Conservation (phyloP, 768 basidiomycete genomes). For the Tricholoma terreum region DNA sequence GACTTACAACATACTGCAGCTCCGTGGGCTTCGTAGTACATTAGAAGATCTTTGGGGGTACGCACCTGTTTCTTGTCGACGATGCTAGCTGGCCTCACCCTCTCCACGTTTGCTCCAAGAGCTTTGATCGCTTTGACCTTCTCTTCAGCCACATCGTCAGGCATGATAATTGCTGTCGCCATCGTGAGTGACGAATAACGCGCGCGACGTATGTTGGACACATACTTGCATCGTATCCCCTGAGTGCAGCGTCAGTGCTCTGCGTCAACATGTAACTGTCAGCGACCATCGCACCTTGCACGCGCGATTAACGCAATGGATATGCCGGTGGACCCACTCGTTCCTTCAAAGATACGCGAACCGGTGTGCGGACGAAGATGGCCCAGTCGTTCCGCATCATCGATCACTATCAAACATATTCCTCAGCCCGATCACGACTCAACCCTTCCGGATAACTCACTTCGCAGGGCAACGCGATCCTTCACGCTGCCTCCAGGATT, state of each 20-base stretch:
- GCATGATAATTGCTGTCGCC: slow-evolving; percentile 77
- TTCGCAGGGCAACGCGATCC: slow-evolving; percentile 91
- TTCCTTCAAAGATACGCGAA: slow-evolving; percentile 95
- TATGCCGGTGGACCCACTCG: slow-evolving; percentile 94
- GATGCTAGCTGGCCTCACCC: slow-evolving; percentile 92
- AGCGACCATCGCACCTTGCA: slow-evolving; percentile 57
- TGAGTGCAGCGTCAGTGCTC: slow-evolving; percentile 24
- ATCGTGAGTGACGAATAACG: neutral
- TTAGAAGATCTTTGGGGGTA: slow-evolving; percentile 5
- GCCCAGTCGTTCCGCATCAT: slow-evolving; percentile 86
- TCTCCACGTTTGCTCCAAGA: slow-evolving; percentile 86
- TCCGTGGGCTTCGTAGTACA: neutral
- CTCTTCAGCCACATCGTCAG: slow-evolving; percentile 86
- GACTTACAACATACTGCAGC: slow-evolving; percentile 61
- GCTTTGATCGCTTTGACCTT: slow-evolving; percentile 82
- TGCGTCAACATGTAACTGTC: neutral
- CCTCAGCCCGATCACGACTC: neutral
- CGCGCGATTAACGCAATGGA: slow-evolving; percentile 91
- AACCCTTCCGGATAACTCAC: slow-evolving; percentile 40
- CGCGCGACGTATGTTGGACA: slow-evolving; percentile 4
- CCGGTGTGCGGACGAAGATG: slow-evolving; percentile 82
- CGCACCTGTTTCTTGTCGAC: slow-evolving; percentile 92
- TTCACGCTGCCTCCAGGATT: slow-evolving; percentile 99
- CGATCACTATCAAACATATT: slow-evolving; percentile 63
- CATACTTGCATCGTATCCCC: slow-evolving; percentile 87